These are phyloP conservation scores for Boeremia lycopersici DNA, from an alignment of 2,329 filamentous ascomycete species.

Conservation along the genomic window DNA sequence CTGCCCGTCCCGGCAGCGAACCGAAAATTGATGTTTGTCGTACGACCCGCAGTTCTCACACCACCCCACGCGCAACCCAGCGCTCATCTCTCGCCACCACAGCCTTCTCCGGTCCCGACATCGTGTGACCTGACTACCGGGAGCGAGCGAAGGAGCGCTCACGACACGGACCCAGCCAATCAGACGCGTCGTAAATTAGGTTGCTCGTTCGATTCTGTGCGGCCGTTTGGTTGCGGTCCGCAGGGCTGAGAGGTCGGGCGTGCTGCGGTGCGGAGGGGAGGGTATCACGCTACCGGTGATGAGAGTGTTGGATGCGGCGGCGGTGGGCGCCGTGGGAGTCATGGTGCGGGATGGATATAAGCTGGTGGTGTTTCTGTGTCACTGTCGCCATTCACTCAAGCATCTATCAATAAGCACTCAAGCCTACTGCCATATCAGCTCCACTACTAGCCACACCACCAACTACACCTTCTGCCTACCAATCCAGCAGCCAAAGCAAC, in stretches of 20 bases:
- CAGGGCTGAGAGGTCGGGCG: constrained; percentile 2
- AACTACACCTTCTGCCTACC: not conserved
- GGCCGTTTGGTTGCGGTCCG: not conserved
- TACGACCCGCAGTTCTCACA: constrained; percentile 21
- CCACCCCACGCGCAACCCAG: constrained; percentile 23
- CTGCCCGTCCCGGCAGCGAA: constrained; percentile 8
- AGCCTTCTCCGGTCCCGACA: constrained; percentile 8
- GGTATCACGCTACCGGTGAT: constrained; percentile 4
- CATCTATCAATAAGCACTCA: constrained; percentile 1
- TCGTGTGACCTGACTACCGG: constrained; percentile 23
- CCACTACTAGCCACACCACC: not conserved
- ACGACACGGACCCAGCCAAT: not conserved
- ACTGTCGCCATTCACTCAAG: constrained; percentile 7
- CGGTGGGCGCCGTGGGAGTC: constrained; percentile 2
- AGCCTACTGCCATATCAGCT: not conserved
- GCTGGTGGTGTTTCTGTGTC: constrained; percentile 5
- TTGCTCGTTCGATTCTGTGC: constrained; percentile 2
- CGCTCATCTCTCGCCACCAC: constrained; percentile 33
- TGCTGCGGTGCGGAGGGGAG: not conserved
- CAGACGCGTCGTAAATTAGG: not conserved
- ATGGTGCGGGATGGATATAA: constrained; percentile 5
- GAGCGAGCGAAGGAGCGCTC: not conserved
- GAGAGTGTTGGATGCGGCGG: not conserved
- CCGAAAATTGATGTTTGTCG: constrained; percentile 3
- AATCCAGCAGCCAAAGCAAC: not conserved